These are phyloP conservation scores for Penicillium herquei DNA, from an alignment of 495 filamentous ascomycete species.

Conservation along the genomic window DNA sequence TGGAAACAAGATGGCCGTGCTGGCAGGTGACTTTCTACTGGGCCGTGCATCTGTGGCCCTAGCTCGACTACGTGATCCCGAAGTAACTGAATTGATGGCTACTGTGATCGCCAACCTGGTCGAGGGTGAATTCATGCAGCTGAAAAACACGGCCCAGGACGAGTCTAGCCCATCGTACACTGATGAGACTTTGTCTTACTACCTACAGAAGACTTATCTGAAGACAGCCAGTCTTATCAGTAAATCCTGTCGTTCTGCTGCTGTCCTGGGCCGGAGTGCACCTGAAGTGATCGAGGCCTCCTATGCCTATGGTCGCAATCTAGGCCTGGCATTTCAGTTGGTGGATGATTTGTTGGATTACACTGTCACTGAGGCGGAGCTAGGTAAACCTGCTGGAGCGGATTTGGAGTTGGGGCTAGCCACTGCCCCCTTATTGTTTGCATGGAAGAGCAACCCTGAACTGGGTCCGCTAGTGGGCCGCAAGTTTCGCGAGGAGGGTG, in stretches of 20 bases:
- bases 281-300: slow-evolving; percentile 83
- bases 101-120: slow-evolving; percentile 97
- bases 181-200: slow-evolving; percentile 85
- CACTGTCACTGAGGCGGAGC: slow-evolving; percentile 74
- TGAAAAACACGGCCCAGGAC: slow-evolving; percentile 91
- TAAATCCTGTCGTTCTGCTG: slow-evolving; percentile 89
- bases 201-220: slow-evolving; percentile 98
- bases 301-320: slow-evolving; percentile 86
- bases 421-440: slow-evolving; percentile 93
- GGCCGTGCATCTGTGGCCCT: slow-evolving; percentile 92
- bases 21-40: slow-evolving; percentile 92
- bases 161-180: slow-evolving; percentile 79
- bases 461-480: slow-evolving; percentile 86
- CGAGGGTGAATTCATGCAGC: slow-evolving; percentile 98
- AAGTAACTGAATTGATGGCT: slow-evolving; percentile 90
- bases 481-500: slow-evolving; percentile 80
- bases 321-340: slow-evolving; percentile 95
- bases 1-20: slow-evolving; percentile 97
- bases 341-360: slow-evolving; percentile 99
- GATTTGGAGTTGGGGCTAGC: slow-evolving; percentile 92
- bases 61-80: slow-evolving; percentile 83
- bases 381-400: slow-evolving; percentile 93
- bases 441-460: slow-evolving; percentile 87
- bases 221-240: slow-evolving; percentile 95
- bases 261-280: slow-evolving; percentile 75